phyloP scores from a whole-genome alignment of 306 rosid genomes.

The Chamaecrista fasciculata region DNA sequence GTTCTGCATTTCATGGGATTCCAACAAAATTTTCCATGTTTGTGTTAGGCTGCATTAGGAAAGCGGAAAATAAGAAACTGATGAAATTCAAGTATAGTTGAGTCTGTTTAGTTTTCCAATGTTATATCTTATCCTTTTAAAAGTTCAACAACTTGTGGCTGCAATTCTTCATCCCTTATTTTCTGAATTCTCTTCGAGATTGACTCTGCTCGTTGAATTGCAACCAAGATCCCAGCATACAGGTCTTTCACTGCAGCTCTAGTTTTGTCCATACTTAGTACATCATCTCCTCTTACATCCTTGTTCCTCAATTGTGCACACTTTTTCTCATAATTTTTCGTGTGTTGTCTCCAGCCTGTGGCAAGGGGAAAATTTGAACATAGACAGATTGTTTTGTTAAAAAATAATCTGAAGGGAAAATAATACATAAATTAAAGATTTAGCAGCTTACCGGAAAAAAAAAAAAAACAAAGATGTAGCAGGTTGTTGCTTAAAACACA shows the following conservation, averaged over 20 bases:
- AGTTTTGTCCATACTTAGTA: conserved; percentile 59
- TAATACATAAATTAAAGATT: no score
- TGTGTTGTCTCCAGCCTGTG: conserved; percentile 78
- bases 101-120: conserved; percentile 20
- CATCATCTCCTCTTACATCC: conserved; percentile 70
- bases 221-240: conserved; percentile 82
- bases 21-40: conserved; percentile 84
- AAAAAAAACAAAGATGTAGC: neutral
- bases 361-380: conserved; percentile 20
- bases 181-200: conserved; percentile 80
- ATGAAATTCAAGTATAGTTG: conserved; percentile 22
- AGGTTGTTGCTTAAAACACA: neutral
- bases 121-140: conserved; percentile 72
- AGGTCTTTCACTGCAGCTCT: conserved; percentile 77
- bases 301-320: conserved; percentile 65
- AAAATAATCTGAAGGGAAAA: no score
- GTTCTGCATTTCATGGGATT: conserved; percentile 85
- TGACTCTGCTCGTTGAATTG: conserved; percentile 85
- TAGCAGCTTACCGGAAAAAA: no score
- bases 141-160: conserved; percentile 81
- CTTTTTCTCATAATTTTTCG: conserved; percentile 72
- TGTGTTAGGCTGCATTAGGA: conserved; percentile 68
- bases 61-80: conserved; percentile 36
- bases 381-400: no score
- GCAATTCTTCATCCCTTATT: no score